A percentile compares a stretch with the other conserved stretches of the same genome.
Evolutionary conservation across 1,139 yeast genomes (phyloP).

Genomic region (Geotrichum bryndzae): DNA sequence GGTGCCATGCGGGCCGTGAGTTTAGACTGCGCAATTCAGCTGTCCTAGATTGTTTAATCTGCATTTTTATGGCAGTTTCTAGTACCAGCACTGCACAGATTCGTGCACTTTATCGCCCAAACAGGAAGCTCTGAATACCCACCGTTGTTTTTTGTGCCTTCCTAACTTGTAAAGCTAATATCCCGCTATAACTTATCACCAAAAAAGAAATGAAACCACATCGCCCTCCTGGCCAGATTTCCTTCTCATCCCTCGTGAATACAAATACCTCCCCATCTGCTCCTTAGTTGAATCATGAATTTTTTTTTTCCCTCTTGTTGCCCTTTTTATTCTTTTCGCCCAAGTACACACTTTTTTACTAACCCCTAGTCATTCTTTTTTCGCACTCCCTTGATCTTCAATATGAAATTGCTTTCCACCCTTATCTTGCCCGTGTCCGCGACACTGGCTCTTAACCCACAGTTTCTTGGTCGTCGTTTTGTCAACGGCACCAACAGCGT

Average conservation of each 20-base stretch:
- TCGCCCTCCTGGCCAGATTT: background rate
- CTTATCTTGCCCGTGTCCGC: slow-evolving; percentile 1
- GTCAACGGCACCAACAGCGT: slow-evolving; percentile 2
- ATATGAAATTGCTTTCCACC: slow-evolving; percentile 7
- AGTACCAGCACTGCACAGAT: background rate
- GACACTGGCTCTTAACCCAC: background rate
- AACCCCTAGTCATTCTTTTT: background rate
- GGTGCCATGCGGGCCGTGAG: background rate
- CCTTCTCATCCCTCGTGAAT: background rate
- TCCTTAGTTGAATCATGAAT: background rate
- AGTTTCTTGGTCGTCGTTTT: slow-evolving; percentile 5
- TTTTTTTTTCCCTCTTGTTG: background rate
- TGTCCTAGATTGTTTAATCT: background rate
- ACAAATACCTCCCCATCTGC: background rate
- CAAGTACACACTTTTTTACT: background rate
- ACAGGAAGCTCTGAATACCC: background rate
- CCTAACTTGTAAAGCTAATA: background rate
- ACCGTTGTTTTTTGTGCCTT: background rate
- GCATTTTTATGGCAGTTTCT: background rate
- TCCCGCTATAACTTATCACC: background rate
- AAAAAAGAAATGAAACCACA: background rate
- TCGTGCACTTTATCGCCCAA: background rate
- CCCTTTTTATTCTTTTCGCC: background rate
- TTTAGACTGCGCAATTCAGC: background rate
- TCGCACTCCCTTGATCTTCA: background rate